phyloP scores from a whole-genome alignment of 163 green algal genomes.

The Chlorella variabilis region DNA sequence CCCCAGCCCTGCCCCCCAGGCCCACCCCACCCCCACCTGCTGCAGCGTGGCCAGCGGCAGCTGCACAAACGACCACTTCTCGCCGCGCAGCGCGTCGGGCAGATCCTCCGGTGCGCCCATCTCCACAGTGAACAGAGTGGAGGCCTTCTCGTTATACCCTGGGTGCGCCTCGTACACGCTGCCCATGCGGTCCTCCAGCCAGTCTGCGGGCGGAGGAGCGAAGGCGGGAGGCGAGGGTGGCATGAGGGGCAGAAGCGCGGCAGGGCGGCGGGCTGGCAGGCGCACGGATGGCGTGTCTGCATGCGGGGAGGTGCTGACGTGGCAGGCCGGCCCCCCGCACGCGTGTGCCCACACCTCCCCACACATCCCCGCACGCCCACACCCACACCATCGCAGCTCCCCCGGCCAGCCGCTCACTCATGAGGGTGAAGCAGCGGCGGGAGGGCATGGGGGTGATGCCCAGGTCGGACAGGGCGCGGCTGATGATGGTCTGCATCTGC shows the following conservation, averaged over 20 bases:
- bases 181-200: conserved; percentile 88
- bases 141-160: conserved; percentile 83
- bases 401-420: conserved; percentile 77
- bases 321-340: too few species aligned
- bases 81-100: conserved; percentile 91
- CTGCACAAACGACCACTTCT: conserved; percentile 98
- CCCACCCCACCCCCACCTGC: conserved; percentile 42
- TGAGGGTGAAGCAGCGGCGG: conserved; percentile 90
- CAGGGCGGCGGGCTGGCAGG: too few species aligned
- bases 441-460: conserved; percentile 90
- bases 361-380: too few species aligned
- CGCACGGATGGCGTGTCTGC: too few species aligned
- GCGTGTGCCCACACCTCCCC: too few species aligned
- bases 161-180: conserved; percentile 89
- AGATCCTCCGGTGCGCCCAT: conserved; percentile 85
- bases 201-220: conserved; percentile 49
- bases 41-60: conserved; percentile 84
- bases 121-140: conserved; percentile 88
- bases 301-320: too few species aligned
- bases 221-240: background rate
- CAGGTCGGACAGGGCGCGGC: conserved; percentile 86
- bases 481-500: conserved; percentile 99
- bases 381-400: too few species aligned
- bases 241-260: too few species aligned
- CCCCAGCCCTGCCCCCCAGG: too few species aligned